Conservation (phyloP, 2,329 filamentous ascomycete species). For the Penicillium sp. region DNA sequence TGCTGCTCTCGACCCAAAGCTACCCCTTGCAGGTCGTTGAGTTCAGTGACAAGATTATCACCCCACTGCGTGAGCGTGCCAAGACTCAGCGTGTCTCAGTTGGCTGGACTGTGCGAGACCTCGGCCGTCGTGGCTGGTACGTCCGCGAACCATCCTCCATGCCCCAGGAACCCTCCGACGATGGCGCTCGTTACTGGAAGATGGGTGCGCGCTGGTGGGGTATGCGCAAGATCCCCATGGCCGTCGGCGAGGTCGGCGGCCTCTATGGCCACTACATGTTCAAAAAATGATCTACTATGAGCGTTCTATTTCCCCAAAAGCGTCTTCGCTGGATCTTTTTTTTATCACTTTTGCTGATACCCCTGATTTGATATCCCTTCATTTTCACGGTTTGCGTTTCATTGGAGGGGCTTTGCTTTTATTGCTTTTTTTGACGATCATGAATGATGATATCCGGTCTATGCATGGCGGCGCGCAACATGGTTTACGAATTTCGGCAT, state of each 20-base stretch:
- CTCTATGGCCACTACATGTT: slow-evolving; percentile 62
- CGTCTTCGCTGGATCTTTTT: slow-evolving; percentile 9
- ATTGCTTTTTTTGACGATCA: slow-evolving; percentile 18
- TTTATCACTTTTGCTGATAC: slow-evolving; percentile 19
- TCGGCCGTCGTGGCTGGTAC: slow-evolving; percentile 68
- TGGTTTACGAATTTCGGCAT: slow-evolving; percentile 30
- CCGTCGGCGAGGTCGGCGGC: slow-evolving; percentile 55
- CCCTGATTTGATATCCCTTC: slow-evolving; percentile 15
- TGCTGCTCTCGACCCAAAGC: slow-evolving; percentile 59
- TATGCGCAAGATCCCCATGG: slow-evolving; percentile 66
- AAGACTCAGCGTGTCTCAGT: slow-evolving; percentile 54
- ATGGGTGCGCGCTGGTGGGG: slow-evolving; percentile 83
- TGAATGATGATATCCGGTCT: slow-evolving; percentile 29
- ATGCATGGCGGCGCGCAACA: slow-evolving; percentile 30
- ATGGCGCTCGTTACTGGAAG: slow-evolving; percentile 69
- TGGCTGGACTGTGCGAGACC: slow-evolving; percentile 69
- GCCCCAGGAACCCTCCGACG: slow-evolving; percentile 44
- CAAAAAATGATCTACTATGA: slow-evolving; percentile 42
- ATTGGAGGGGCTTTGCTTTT: slow-evolving; percentile 12
- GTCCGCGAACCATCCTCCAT: slow-evolving; percentile 47
- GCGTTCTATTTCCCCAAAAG: slow-evolving; percentile 19
- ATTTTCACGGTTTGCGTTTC: slow-evolving; percentile 12
- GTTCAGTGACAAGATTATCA: slow-evolving; percentile 66
- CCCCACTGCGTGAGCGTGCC: slow-evolving; percentile 61
- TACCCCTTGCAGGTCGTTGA: slow-evolving; percentile 74